Conservation (phyloP, 768 basidiomycete species). For the Sarcomyxa edulis region DNA sequence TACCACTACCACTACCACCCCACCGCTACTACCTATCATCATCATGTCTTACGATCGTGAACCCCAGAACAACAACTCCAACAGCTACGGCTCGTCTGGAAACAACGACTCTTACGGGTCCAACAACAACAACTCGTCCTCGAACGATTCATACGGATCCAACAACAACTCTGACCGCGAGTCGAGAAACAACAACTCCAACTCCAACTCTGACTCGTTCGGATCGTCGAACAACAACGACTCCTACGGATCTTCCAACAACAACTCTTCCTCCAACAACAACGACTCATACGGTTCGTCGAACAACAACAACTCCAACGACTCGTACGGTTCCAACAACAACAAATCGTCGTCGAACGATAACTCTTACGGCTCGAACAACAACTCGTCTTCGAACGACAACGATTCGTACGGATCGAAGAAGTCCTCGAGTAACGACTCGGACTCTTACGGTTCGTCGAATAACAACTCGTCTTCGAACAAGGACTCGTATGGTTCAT, state of each 20-base stretch:
- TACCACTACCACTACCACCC: too few species aligned
- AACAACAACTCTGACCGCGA: conserved; percentile 7
- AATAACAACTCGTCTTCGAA: conserved; percentile 15
- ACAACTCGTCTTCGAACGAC: conserved; percentile 11
- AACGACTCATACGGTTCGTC: conserved; percentile 22
- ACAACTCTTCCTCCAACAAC: conserved; percentile 10
- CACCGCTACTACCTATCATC: too few species aligned
- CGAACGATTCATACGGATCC: conserved; percentile 13
- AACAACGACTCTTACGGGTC: conserved; percentile 18
- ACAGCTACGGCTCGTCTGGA: too few species aligned
- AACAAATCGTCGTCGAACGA: conserved; percentile 15
- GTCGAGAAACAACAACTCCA: conserved; percentile 11
- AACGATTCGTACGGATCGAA: conserved; percentile 21
- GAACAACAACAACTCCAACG: conserved; percentile 18
- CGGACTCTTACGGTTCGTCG: conserved; percentile 16
- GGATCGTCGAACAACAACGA: too few species aligned
- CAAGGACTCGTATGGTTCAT: conserved; percentile 13
- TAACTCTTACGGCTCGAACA: conserved; percentile 12
- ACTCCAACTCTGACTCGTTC: too few species aligned
- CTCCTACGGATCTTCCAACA: conserved; percentile 15
- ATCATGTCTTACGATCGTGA: too few species aligned
- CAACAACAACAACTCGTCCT: conserved; percentile 13
- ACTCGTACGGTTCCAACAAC: conserved; percentile 16
- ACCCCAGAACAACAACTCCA: too few species aligned
- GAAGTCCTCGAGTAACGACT: conserved; percentile 16